These are phyloP conservation scores for Adansonia rubrostipa DNA, from an alignment of 441 rosid species.

Conservation along the genomic window DNA sequence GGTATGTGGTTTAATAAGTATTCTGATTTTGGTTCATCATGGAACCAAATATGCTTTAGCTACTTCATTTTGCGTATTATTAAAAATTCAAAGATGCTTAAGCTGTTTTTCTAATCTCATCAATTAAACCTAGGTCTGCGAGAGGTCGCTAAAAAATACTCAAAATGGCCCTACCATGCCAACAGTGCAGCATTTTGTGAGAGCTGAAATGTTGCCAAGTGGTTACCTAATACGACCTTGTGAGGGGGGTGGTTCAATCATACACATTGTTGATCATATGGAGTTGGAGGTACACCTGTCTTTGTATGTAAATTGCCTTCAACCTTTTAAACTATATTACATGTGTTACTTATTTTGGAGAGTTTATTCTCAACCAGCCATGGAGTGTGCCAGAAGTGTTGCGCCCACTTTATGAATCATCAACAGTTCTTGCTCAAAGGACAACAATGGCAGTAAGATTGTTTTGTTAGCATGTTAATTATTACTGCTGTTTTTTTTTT, in stretches of 20 bases:
- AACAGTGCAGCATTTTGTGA: slow-evolving; percentile 86
- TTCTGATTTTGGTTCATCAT: neutral
- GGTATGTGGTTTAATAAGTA: slow-evolving; percentile 47
- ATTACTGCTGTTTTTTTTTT: neutral
- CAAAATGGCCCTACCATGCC: slow-evolving; percentile 99
- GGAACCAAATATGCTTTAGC: neutral
- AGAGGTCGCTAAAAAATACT: slow-evolving; percentile 88
- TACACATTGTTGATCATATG: slow-evolving; percentile 93
- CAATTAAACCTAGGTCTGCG: slow-evolving; percentile 42
- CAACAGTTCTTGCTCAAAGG: slow-evolving; percentile 92
- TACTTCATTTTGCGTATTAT: neutral
- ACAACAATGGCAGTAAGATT: slow-evolving; percentile 85
- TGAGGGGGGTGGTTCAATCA: slow-evolving; percentile 96
- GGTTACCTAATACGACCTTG: slow-evolving; percentile 95
- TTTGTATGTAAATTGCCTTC: neutral
- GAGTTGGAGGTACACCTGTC: slow-evolving; percentile 75
- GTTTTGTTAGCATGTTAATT: slow-evolving; percentile 3
- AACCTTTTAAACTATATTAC: neutral
- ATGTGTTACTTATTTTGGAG: neutral
- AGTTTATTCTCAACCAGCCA: slow-evolving; percentile 56
- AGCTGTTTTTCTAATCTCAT: neutral
- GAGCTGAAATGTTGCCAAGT: slow-evolving; percentile 97
- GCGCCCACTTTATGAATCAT: slow-evolving; percentile 92
- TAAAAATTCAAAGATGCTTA: neutral
- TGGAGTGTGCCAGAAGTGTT: slow-evolving; percentile 97